phyloP scores from a whole-genome alignment of 83 land plant species.

The Picea abies region DNA sequence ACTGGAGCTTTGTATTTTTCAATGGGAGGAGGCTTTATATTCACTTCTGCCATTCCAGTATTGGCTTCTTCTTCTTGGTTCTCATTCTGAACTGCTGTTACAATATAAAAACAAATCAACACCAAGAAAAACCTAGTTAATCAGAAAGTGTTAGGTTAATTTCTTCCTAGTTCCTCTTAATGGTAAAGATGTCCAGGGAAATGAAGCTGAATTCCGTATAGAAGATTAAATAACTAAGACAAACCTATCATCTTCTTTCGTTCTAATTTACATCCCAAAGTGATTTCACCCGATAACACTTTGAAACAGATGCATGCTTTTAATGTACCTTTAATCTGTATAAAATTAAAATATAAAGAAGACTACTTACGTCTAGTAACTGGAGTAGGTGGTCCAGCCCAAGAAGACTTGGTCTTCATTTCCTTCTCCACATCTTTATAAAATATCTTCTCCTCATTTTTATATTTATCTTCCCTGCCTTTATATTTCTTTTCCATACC shows the following conservation, averaged over 20 bases:
- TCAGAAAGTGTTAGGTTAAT: no score
- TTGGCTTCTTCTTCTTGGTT: conserved; percentile 1
- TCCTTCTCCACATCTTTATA: conserved; percentile 34
- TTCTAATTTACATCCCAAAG: not conserved
- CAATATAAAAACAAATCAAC: not conserved
- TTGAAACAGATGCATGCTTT: not conserved
- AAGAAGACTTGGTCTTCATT: conserved; percentile 15
- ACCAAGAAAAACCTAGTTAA: no score
- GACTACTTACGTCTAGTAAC: conserved; percentile 26
- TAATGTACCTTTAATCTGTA: not conserved
- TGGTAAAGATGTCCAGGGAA: not conserved
- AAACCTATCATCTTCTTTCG: not conserved
- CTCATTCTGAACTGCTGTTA: not conserved
- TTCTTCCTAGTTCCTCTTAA: not conserved
- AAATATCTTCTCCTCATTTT: conserved; percentile 17
- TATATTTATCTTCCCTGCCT: conserved; percentile 8
- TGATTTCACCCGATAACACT: not conserved
- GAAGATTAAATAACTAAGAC: not conserved
- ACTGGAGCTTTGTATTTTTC: conserved; percentile 42
- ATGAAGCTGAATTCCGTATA: not conserved
- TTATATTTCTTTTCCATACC: conserved; percentile 4
- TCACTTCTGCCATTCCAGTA: not conserved
- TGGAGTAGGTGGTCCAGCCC: conserved; percentile 25
- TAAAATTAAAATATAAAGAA: not conserved
- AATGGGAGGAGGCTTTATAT: conserved; percentile 21